Evolutionary conservation across 208 protist species (phyloP), one percentile per base, ranked within the genome.

Genomic region (Leishmania lainsoni): DNA sequence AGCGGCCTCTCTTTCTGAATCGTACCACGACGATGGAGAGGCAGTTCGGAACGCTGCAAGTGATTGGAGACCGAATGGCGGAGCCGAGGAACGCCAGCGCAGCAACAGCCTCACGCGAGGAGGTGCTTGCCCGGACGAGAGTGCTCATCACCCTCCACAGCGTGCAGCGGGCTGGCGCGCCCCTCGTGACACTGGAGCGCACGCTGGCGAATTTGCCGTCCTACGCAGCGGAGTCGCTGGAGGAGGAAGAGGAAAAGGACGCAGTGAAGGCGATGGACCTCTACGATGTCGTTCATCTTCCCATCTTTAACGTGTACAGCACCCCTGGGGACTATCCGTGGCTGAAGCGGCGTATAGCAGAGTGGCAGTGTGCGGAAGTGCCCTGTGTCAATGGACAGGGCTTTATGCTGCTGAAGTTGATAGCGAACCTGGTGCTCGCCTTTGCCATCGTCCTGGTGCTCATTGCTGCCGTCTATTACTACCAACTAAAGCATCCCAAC

Each of bases 11-110:
- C 39, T 80, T 76, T 5, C 42, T 90, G 35, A 78, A 75, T 8
- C 84, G 87, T 16, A 80, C 61, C 12, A 82, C 73, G 2, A 77
- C 75, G 51, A 49, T 78, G 22, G 65, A 79, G 52, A 81, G 81
- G 5, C 85, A 90, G 76, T 88, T 90, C 78, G 87, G 84, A 61
- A 90, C 87, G n/a, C 20, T 88, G 52, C 81, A 78, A 54, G 20
- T 88, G 3, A 48, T 81, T 76, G 74, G 81, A 0, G 73, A 78
- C 12, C 73, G 48, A 26, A 54, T n/a, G n/a, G 51, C 75, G 3
- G 45, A 75, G n/a, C 35, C 58, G 66, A 48, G 32, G 51, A 39
- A 79, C 52, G 32, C 70, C 8, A 6, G 49, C 16, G n/a, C 17
- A 32, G 66, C 8, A 20, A 48, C 5, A 5, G 52, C 14, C n/a